Conservation (phyloP, 129 eudicot genomes). For the Lonicera japonica region DNA sequence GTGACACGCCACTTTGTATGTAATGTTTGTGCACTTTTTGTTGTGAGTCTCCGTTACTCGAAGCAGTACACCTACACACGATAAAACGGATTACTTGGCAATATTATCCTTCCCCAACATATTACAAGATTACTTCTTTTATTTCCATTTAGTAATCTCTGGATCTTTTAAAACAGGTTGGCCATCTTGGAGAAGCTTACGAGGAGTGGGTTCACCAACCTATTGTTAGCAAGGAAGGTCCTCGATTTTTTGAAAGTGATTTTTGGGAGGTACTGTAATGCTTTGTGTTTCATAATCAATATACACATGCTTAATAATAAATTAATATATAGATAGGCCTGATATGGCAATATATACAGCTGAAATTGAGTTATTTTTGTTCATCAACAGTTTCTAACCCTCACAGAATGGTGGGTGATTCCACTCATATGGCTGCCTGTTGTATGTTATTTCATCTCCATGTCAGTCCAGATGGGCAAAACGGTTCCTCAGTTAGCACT, state of each 20-base stretch:
- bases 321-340: not conserved
- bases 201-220: constrained; percentile 99
- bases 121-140: not conserved
- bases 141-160: not conserved
- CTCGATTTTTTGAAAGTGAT: constrained; percentile 82
- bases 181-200: constrained; percentile 94
- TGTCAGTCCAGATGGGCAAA: constrained; percentile 59
- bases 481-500: constrained; percentile 49
- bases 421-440: constrained; percentile 94
- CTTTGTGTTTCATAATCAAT: not conserved
- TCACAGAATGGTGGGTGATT: constrained; percentile 72
- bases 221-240: constrained; percentile 95
- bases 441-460: constrained; percentile 56
- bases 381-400: constrained; percentile 66
- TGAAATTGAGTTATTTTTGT: constrained; percentile 14
- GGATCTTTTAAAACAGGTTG: constrained; percentile 50
- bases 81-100: too few species aligned
- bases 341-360: not conserved
- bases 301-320: not conserved
- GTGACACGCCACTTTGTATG: too few species aligned
- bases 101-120: too few species aligned
- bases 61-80: too few species aligned
- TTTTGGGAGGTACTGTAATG: constrained; percentile 72
- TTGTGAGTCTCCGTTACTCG: too few species aligned
- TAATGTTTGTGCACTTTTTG: too few species aligned